phyloP scores from a whole-genome alignment of 768 basidiomycete genomes.

The Rhodotorula graminis region DNA sequence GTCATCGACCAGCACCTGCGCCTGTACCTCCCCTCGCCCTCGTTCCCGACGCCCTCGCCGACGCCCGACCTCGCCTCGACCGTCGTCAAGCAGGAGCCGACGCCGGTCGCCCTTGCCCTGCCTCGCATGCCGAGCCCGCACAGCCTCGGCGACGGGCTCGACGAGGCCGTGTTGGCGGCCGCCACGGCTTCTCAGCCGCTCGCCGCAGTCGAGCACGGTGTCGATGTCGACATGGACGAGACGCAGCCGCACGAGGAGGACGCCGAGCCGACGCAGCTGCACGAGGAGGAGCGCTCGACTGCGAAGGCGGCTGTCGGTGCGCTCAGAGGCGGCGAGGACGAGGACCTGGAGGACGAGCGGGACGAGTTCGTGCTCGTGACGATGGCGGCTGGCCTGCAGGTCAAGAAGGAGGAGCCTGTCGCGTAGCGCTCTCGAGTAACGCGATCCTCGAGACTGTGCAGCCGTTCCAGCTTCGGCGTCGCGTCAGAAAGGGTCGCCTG shows the following conservation, averaged over 20 bases:
- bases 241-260: neutral
- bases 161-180: neutral
- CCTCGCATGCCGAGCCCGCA: neutral
- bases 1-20: slow-evolving; percentile 17
- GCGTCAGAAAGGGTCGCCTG: no score
- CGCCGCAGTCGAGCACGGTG: neutral
- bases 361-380: slow-evolving; percentile 1
- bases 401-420: no score
- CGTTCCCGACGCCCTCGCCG: neutral
- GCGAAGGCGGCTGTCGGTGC: no score
- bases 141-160: slow-evolving; percentile 1
- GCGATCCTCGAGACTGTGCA: no score
- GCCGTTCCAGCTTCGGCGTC: no score
- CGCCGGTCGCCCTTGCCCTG: neutral
- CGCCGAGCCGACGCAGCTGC: neutral
- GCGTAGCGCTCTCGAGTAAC: no score
- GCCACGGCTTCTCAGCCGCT: neutral
- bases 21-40: slow-evolving; percentile 5
- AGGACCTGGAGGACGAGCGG: neutral
- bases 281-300: neutral
- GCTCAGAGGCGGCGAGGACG: neutral
- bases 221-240: neutral
- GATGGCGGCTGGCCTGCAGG: no score
- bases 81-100: neutral
- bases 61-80: neutral